Evolutionary conservation across 2,329 filamentous ascomycete genomes (phyloP).

Genomic region (Drechslerella stenobrocha): DNA sequence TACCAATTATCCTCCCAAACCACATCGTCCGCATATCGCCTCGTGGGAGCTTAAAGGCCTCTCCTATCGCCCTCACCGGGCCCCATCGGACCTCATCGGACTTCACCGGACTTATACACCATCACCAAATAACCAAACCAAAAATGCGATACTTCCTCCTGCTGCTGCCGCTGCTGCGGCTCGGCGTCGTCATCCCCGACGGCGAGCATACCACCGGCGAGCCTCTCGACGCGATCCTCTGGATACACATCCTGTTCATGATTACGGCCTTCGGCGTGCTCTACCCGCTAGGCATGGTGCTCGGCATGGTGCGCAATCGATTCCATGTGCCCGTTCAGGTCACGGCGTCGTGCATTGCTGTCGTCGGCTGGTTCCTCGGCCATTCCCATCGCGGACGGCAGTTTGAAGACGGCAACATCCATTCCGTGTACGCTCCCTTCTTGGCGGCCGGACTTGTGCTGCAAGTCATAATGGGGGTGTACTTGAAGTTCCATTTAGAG

Average conservation of each 20-base stretch:
- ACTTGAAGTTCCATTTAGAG: constrained; percentile 86
- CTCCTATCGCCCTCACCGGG: too few relatives aligned
- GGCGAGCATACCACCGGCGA: constrained; percentile 45
- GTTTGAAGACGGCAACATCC: constrained; percentile 74
- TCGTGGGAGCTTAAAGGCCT: too few relatives aligned
- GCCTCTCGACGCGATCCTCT: constrained; percentile 72
- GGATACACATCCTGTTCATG: constrained; percentile 90
- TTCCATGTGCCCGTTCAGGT: constrained; percentile 93
- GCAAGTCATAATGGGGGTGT: constrained; percentile 80
- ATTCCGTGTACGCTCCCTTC: constrained; percentile 76
- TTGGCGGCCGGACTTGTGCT: constrained; percentile 76
- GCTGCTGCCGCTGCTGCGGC: background rate
- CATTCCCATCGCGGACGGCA: constrained; percentile 87
- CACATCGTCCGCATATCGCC: too few relatives aligned
- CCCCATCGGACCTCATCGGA: background rate
- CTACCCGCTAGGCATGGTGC: constrained; percentile 82
- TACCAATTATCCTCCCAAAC: too few relatives aligned
- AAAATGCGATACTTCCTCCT: too few relatives aligned
- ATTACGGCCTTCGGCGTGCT: constrained; percentile 85
- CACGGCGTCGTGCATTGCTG: constrained; percentile 71
- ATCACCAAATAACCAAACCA: constrained; percentile 5
- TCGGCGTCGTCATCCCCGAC: constrained; percentile 43
- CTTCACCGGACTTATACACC: background rate
- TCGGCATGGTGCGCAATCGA: constrained; percentile 79
- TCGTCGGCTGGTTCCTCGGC: constrained; percentile 77